Evolutionary conservation across 1,139 yeast species (phyloP).

Genomic region (Arxiozyma heterogenica): DNA sequence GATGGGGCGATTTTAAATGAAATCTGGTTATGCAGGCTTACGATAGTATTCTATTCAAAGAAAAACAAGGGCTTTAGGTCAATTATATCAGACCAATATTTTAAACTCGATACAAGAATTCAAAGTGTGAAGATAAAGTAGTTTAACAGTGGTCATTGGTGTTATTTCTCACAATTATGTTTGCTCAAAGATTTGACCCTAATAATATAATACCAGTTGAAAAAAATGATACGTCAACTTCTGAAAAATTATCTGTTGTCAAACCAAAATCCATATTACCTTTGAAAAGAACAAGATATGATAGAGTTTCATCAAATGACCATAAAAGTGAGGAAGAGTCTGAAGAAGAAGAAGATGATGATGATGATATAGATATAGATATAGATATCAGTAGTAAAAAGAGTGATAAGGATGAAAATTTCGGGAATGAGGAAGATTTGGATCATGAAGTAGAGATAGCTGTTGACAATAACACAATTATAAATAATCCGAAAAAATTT

Average conservation of each 20-base stretch:
- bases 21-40: no score
- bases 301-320: neutral
- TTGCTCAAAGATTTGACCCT: conserved; percentile 59
- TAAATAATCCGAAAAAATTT: conserved; percentile 26
- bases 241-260: conserved; percentile 2
- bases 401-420: conserved; percentile 4
- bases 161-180: conserved; percentile 34
- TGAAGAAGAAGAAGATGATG: neutral
- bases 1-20: neutral
- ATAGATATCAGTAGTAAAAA: neutral
- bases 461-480: conserved; percentile 4
- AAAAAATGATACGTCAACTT: conserved; percentile 8
- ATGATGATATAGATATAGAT: neutral
- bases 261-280: conserved; percentile 14
- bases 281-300: conserved; percentile 14
- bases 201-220: conserved; percentile 23
- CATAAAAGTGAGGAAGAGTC: neutral
- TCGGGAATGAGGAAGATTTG: conserved; percentile 1
- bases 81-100: no score
- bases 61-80: neutral
- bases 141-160: neutral
- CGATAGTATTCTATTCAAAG: no score
- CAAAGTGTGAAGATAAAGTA: neutral
- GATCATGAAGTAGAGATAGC: conserved; percentile 4
- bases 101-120: neutral